Evolutionary conservation across 1,139 yeast species (phyloP).

Genomic region (Magnusiomyces suaveolens): DNA sequence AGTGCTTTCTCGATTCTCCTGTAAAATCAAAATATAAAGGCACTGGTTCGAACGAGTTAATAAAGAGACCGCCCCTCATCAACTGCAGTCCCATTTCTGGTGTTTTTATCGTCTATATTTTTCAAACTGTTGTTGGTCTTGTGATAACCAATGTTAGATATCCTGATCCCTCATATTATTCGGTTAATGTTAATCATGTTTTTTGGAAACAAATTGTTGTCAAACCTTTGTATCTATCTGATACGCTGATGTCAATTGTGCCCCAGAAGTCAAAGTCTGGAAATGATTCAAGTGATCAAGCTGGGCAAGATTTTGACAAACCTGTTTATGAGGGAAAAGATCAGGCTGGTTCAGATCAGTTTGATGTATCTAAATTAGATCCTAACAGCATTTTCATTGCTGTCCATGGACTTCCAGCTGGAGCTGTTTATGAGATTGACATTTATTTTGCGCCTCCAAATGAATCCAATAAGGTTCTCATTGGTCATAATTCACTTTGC

Average conservation of each 20-base stretch:
- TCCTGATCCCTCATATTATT: slow-evolving; percentile 18
- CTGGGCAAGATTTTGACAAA: background rate
- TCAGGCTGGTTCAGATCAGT: slow-evolving; percentile 10
- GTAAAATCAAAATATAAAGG: slow-evolving; percentile 4
- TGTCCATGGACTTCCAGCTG: slow-evolving; percentile 28
- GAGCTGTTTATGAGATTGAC: slow-evolving; percentile 30
- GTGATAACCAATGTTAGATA: slow-evolving; percentile 21
- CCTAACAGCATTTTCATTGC: slow-evolving; percentile 10
- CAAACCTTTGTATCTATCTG: slow-evolving; percentile 16
- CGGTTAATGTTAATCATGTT: slow-evolving; percentile 30
- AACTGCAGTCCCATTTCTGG: slow-evolving; percentile 14
- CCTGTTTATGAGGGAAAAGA: slow-evolving; percentile 1
- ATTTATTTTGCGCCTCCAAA: slow-evolving; percentile 17
- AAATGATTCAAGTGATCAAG: background rate
- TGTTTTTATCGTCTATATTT: slow-evolving; percentile 26
- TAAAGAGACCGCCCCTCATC: background rate
- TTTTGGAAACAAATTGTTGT: slow-evolving; percentile 32
- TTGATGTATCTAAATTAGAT: background rate
- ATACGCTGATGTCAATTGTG: slow-evolving; percentile 12
- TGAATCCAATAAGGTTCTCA: slow-evolving; percentile 8
- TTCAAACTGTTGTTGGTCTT: slow-evolving; percentile 29
- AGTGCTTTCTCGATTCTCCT: slow-evolving; percentile 9
- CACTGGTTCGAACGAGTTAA: slow-evolving; percentile 3
- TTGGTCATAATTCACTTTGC: slow-evolving; percentile 18
- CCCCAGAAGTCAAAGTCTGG: background rate